Evolutionary conservation across 495 filamentous ascomycete genomes (phyloP).

Genomic region (Tirmania nivea): DNA sequence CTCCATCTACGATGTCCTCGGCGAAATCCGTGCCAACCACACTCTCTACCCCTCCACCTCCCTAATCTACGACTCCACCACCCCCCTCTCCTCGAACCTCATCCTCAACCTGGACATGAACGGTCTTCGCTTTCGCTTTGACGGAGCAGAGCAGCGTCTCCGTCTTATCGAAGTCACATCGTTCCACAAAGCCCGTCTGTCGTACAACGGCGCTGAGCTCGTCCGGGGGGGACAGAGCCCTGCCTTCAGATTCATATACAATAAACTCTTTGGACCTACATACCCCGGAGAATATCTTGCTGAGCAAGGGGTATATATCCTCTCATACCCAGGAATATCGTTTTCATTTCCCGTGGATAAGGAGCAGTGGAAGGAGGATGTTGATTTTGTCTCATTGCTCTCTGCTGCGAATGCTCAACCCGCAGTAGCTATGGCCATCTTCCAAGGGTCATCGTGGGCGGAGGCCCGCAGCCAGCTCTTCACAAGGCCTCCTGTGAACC

Average conservation of each 20-base stretch:
- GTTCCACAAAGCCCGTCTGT: conserved; percentile 64
- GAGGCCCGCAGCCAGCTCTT: conserved; percentile 56
- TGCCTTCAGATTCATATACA: conserved; percentile 75
- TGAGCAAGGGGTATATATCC: conserved; percentile 43
- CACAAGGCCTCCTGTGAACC: conserved; percentile 45
- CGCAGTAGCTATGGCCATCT: conserved; percentile 69
- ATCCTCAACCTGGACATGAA: conserved; percentile 56
- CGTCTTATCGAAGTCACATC: conserved; percentile 78
- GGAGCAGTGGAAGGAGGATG: conserved; percentile 54
- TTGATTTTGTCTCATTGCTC: conserved; percentile 69
- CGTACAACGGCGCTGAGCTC: conserved; percentile 71
- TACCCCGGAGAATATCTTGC: conserved; percentile 79
- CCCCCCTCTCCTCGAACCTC: conserved; percentile 53
- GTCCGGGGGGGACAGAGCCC: conserved; percentile 43
- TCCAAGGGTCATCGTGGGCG: conserved; percentile 71
- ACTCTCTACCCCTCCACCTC: conserved; percentile 63
- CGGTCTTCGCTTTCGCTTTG: conserved; percentile 75
- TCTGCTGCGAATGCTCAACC: conserved; percentile 53
- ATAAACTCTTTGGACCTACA: conserved; percentile 71
- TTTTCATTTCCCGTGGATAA: conserved; percentile 68
- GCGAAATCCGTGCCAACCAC: conserved; percentile 63
- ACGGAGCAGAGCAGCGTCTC: conserved; percentile 77
- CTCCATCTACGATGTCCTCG: conserved; percentile 72
- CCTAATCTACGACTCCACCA: conserved; percentile 44
- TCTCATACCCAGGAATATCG: conserved; percentile 84